A percentile compares a stretch with the other conserved stretches of the same genome.
Conservation (phyloP, 106 monocot genomes). For the Amphibolis antarctica region DNA sequence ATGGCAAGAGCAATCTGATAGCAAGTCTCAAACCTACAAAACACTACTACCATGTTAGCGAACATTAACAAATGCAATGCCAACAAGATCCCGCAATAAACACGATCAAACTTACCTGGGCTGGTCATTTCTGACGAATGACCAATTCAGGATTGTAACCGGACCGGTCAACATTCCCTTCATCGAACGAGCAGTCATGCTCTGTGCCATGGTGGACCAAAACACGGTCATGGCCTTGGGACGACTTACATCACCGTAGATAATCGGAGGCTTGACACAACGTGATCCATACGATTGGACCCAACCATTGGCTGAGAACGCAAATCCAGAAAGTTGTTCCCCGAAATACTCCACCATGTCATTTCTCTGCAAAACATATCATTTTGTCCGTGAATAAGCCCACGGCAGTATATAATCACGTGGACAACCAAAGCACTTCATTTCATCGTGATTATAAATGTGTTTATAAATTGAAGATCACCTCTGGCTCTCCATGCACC, state of each 20-base stretch:
- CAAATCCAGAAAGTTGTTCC: slow-evolving; percentile 40
- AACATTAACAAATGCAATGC: background rate
- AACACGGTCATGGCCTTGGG: slow-evolving; percentile 72
- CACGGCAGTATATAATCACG: no score
- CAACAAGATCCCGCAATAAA: background rate
- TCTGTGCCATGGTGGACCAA: slow-evolving; percentile 52
- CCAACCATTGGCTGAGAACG: slow-evolving; percentile 67
- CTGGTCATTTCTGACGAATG: slow-evolving; percentile 69
- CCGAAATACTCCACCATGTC: slow-evolving; percentile 52
- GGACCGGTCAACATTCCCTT: slow-evolving; percentile 83
- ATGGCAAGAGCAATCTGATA: slow-evolving; percentile 78
- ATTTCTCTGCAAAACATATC: slow-evolving; percentile 31
- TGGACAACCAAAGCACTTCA: no score
- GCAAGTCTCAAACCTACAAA: slow-evolving; percentile 37
- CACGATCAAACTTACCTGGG: slow-evolving; percentile 30
- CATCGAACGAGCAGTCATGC: slow-evolving; percentile 55
- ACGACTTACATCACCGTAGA: slow-evolving; percentile 74
- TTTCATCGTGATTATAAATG: background rate
- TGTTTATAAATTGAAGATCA: slow-evolving; percentile 9
- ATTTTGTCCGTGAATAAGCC: background rate
- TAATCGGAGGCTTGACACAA: slow-evolving; percentile 73
- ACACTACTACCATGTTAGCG: background rate
- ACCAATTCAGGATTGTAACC: slow-evolving; percentile 84
- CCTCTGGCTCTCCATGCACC: slow-evolving; percentile 75
- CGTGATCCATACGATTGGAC: slow-evolving; percentile 77